Base-by-base conservation (phyloP, 2,329 filamentous ascomycete species). In the Botrytis squamosa region DNA sequence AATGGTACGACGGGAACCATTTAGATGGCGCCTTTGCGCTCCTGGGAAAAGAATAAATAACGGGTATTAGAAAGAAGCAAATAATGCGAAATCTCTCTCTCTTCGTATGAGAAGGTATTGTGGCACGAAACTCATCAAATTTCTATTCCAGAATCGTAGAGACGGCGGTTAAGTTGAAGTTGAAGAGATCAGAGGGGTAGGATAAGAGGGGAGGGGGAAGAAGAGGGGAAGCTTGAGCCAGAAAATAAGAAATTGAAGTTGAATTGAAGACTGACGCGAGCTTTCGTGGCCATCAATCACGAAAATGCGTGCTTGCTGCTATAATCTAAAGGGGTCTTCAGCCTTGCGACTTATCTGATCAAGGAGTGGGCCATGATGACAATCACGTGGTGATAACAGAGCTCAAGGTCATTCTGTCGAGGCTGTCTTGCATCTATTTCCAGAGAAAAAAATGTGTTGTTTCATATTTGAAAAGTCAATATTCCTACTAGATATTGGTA, bases 301-400 rank as follows among this genome's bases (percentile, higher is more conserved):
- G 67, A 59, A 70, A 70, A 59, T 57, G 52, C 52, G 38, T 62
- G 67, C 64, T n/a, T 67, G 64, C 68, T 62, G 29, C 40, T 33
- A 38, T 42, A 25, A 60, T 57, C 14, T 29, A 9, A 29, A 29
- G n/a, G n/a, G 29, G 18, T 36, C 4, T n/a, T 20, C 49, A 57
- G 66, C 66, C 66, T 69, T 57, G 38, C 25, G 49, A 25, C n/a
- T 16, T 29, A 57, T 57, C n/a, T 57, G 52, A 29, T 29, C 52
- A 9, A 29, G 3, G n/a, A 57, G 14, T 29, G 6, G 52, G 7
- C n/a, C 4, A 14, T 16, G 1, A 16, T 29, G n/a, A 29, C n/a
- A 55, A 14, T 55, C 52, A 62, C 18, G 49, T 40, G 33, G 16
- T 22, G 12, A 55, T 55, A 29, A 29, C 4, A n/a, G 10, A n/a